Evolutionary conservation across 2,329 filamentous ascomycete genomes (phyloP), one percentile per base, ranked within the genome.

Genomic region (Ophiosphaerella herpotricha): DNA sequence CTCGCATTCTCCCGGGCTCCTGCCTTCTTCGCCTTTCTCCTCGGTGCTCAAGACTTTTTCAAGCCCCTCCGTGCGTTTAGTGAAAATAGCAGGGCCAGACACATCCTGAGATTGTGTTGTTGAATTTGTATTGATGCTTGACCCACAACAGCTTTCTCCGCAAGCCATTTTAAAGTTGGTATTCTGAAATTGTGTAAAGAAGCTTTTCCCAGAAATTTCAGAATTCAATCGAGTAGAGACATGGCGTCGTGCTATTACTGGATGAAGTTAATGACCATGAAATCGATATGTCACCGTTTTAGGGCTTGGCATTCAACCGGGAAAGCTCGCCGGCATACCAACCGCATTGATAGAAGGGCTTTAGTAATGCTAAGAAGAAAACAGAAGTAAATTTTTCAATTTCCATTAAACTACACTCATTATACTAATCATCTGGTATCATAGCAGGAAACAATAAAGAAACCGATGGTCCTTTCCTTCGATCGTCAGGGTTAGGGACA

Each of bases 221-320:
- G 18, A 21, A 21, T 21, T 21, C 18, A 21, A 21, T 4, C 18
- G 18, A 21, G 18, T 21, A 21, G 18, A 13, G 9, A 3, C 18
- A 5, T 5, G 18, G 11, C 9, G 6, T 29, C 11, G 26, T 29
- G 6, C 26, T 29, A 5, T 11, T 29, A 11, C 26, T 29, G 11
- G 26, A 29, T 29, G 11, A 8, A 29, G 26, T 29, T 29, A 29
- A 11, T 11, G 26, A 11, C 11, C 4, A 24, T 26, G 21, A 40
- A 26, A 40, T 40, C 38, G 24, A 40, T 40, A 31, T 40, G 38
- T 40, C 24, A 31, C 38, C 38, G 38, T 40, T 40, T 40, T 29
- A 11, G n/a, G 5, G 12, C 24, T 31, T 40, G 38, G 38, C 23
- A 40, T 29, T 8, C 36, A 21, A 21, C 0, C 8, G 1, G 26